Base-by-base conservation (phyloP, 2,329 filamentous ascomycete genomes). In the Pezicula carpinea region DNA sequence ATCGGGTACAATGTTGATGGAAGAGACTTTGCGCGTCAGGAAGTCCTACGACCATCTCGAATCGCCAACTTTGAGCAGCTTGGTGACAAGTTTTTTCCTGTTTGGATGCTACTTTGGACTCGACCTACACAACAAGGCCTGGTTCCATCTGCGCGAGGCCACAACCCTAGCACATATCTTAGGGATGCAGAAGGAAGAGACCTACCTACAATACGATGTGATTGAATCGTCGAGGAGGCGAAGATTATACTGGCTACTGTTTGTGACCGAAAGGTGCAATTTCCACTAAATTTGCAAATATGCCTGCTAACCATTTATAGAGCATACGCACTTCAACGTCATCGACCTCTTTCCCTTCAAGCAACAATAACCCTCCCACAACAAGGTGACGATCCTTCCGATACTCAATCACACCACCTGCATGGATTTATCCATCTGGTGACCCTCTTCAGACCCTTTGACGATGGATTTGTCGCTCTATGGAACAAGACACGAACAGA, bases 81-180 rank as follows among this genome's bases (percentile, higher is more conserved):
- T 88, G 11, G 80, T 83, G 49, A 89, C 85, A n/a, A 89, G 84
- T 45, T 89, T 87, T 65, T 90, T 92, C 63, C 64, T 92, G 21
- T 90, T 88, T 57, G 84, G 79, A 32, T 84, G 83, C 48, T 80
- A 85, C 62, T 84, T 85, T 51, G 83, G 80, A 32, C 69, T 88
- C 39, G 85, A 89, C 52, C 74, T 83, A 62, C 85, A 90, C 62
- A 82, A 86, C 52, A 82, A 83, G 63, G 87, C 86, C 1, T 92
- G 87, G 87, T 90, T 83, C 60, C 82, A 89, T 62, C 70, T 92
- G 8, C 81, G 87, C 21, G 87, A 93, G 65, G 85, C 85, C 5
- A 84, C 82, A 2, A 90, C 87, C 5, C 72, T 92, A 64, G 74
- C 77, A 22, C 75, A 81, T 56, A 76, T 84, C 57, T 65, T 72